Evolutionary conservation across 2,329 filamentous ascomycete species (phyloP).

Genomic region (Pyricularia sp.): DNA sequence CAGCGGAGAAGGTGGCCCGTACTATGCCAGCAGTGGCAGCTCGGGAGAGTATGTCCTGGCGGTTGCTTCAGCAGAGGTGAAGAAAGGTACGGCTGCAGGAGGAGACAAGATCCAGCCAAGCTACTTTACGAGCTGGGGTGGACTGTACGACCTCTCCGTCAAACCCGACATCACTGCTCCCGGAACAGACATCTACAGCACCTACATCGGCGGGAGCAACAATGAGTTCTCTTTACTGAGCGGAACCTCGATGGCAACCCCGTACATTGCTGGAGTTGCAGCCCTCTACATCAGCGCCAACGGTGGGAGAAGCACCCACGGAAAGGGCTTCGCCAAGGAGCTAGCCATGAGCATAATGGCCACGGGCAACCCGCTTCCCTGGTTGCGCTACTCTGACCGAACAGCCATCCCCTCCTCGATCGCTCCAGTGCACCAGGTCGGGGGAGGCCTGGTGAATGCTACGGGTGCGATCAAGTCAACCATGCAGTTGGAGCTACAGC

Average conservation of each 20-base stretch:
- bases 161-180: conserved; percentile 33
- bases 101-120: conserved; percentile 24
- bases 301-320: conserved; percentile 22
- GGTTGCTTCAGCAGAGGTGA: conserved; percentile 27
- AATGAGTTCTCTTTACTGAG: conserved; percentile 27
- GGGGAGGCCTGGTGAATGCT: conserved; percentile 29
- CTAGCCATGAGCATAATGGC: conserved; percentile 23
- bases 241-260: conserved; percentile 41
- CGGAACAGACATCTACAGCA: conserved; percentile 34
- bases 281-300: conserved; percentile 25
- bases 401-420: neutral
- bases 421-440: conserved; percentile 23
- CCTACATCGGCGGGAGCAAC: conserved; percentile 25
- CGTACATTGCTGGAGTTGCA: conserved; percentile 33
- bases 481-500: conserved; percentile 25
- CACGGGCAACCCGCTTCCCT: conserved; percentile 20
- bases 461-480: conserved; percentile 28
- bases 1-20: conserved; percentile 19
- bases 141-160: conserved; percentile 30
- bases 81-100: conserved; percentile 13
- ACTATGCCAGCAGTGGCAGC: conserved; percentile 12
- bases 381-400: conserved; percentile 10
- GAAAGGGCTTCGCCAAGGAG: conserved; percentile 18
- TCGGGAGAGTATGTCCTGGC: conserved; percentile 31
- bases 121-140: conserved; percentile 32